Conservation (phyloP, 148 eudicot genomes). For the Rhododendron griersonianum region DNA sequence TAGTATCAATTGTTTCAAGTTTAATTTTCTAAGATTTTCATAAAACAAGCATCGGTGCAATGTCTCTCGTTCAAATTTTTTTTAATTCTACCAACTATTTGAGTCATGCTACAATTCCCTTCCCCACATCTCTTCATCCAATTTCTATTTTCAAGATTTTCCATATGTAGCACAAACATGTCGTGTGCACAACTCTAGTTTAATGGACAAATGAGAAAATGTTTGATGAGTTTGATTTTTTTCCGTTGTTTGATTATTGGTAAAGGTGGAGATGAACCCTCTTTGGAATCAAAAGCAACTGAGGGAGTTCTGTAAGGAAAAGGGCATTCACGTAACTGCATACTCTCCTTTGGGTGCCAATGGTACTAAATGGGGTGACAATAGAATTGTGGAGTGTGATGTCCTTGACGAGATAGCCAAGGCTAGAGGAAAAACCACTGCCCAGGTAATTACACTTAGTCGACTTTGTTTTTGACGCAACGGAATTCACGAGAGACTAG, state of each 20-base stretch:
- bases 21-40: too few species aligned
- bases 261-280: constrained; percentile 79
- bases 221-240: neutral
- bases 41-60: too few species aligned
- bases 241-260: neutral
- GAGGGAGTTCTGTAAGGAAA: constrained; percentile 53
- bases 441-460: constrained; percentile 42
- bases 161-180: neutral
- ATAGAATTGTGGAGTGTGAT: constrained; percentile 43
- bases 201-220: neutral
- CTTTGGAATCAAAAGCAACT: constrained; percentile 69
- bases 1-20: too few species aligned
- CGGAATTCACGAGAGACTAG: too few species aligned
- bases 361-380: constrained; percentile 68
- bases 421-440: constrained; percentile 55
- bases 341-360: constrained; percentile 79
- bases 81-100: too few species aligned
- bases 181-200: neutral
- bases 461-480: neutral
- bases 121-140: neutral
- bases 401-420: constrained; percentile 64
- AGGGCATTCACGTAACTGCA: constrained; percentile 53
- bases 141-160: neutral
- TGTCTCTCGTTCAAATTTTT: too few species aligned
- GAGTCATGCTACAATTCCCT: too few species aligned